Conservation (phyloP, 1,284 basidiomycete species). For the Xerocomus amazonicus region DNA sequence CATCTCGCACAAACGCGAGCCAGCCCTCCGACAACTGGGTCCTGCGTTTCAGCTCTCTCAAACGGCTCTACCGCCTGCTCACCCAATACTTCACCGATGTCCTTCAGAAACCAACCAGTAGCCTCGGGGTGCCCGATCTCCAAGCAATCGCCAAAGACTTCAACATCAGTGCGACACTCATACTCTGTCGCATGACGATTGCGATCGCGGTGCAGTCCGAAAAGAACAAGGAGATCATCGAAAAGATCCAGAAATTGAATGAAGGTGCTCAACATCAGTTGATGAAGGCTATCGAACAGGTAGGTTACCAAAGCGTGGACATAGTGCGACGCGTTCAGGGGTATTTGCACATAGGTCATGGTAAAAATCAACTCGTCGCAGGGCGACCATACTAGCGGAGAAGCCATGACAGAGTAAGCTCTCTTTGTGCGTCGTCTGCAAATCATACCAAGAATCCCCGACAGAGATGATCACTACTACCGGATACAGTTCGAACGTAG, state of each 20-base stretch:
- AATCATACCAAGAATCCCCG: slow-evolving; percentile 10
- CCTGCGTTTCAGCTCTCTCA: slow-evolving; percentile 78
- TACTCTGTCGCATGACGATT: slow-evolving; percentile 82
- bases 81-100: slow-evolving; percentile 84
- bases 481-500: slow-evolving; percentile 77
- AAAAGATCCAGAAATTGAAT: slow-evolving; percentile 76
- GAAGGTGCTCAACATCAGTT: slow-evolving; percentile 79
- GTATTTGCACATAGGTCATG: slow-evolving; percentile 57
- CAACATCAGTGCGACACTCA: slow-evolving; percentile 61
- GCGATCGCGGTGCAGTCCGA: slow-evolving; percentile 92
- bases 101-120: slow-evolving; percentile 67
- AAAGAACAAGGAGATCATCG: slow-evolving; percentile 78
- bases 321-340: slow-evolving; percentile 1
- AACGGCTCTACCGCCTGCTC: slow-evolving; percentile 82
- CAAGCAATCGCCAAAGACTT: slow-evolving; percentile 79
- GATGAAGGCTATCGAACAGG: slow-evolving; percentile 86
- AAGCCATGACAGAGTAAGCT: slow-evolving; percentile 73
- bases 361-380: slow-evolving; percentile 52
- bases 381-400: slow-evolving; percentile 42
- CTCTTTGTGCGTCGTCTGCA: slow-evolving; percentile 3
- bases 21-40: slow-evolving; percentile 85
- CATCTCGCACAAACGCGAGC: slow-evolving; percentile 49
- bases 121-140: slow-evolving; percentile 76
- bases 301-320: slow-evolving; percentile 28
- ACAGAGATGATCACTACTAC: slow-evolving; percentile 82